Evolutionary conservation across 306 rosid genomes (phyloP), one percentile per base, ranked within the genome.

Genomic region (Bauhinia variegata): DNA sequence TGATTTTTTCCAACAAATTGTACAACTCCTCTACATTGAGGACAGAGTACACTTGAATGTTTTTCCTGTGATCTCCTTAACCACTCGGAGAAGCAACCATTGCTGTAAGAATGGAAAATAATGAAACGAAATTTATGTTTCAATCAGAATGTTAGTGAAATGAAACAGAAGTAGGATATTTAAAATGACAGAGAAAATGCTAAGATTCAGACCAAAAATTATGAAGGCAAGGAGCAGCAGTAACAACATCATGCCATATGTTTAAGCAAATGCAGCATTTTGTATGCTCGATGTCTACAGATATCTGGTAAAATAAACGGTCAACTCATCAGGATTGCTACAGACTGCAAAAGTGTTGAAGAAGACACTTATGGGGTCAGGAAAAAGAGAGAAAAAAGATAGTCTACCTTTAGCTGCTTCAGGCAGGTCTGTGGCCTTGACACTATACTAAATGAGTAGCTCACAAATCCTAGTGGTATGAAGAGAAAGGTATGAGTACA

Each of bases 81-180:
- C 98, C 98, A 92, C 82, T 89, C 93, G 46, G 96, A 89, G 91
- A 92, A 92, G 83, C 98, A 92, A 67, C 98, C 96, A 1, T 92
- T 92, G 87, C 96, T 89, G 91, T 61, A 67, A 62, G 69, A 23
- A 23, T 23, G 28, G 28, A 23, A 23, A 23, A 23, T 23, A 23
- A 23, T 23, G 68, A n/a, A n/a, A 23, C 28, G 2, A 2, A 23
- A 23, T 23, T 23, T 1, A 23, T 2, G 28, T 23, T 23, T 23
- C 1, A 23, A 23, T 23, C 2, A 23, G 28, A 23, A 23, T 23
- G 28, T 23, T 2, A 17, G 41, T 44, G 42, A 64, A 73, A 51
- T 63, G 57, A 71, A 73, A 69, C 43, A 60, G 70, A 62, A 17
- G 18, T 11, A 23, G 32, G 55, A 33, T 57, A 52, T 64, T 48